A percentile compares a stretch with the other conserved stretches of the same genome.
These are phyloP conservation scores for Galerina marginata DNA, from an alignment of 768 basidiomycete genomes.

Conservation along the genomic window DNA sequence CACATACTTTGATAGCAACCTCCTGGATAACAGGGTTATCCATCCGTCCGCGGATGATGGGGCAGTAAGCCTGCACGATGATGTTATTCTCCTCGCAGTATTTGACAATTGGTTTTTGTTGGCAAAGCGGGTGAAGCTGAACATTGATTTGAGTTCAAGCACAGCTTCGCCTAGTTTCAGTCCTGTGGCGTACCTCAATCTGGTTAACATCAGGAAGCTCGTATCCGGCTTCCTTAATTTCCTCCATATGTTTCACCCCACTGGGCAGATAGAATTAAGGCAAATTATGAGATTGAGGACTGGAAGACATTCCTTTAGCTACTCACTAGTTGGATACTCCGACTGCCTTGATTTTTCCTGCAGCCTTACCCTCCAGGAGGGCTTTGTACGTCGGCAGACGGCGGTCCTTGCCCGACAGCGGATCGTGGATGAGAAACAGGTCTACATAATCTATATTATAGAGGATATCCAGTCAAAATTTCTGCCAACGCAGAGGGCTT, in stretches of 20 bases:
- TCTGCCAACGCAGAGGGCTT: background rate
- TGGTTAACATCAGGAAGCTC: slow-evolving; percentile 80
- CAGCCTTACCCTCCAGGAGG: slow-evolving; percentile 61
- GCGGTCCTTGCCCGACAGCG: slow-evolving; percentile 62
- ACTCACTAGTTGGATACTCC: slow-evolving; percentile 87
- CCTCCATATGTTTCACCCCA: slow-evolving; percentile 69
- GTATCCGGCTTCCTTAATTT: slow-evolving; percentile 66
- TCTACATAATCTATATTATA: slow-evolving; percentile 38
- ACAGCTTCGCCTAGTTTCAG: background rate
- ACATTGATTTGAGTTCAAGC: background rate
- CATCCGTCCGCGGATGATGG: slow-evolving; percentile 68
- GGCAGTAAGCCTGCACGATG: slow-evolving; percentile 76
- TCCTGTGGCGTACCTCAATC: slow-evolving; percentile 59
- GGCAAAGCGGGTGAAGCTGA: slow-evolving; percentile 83
- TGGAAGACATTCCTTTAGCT: no score
- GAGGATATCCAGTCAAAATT: background rate
- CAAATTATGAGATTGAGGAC: background rate
- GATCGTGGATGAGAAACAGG: slow-evolving; percentile 75
- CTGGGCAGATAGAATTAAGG: slow-evolving; percentile 3
- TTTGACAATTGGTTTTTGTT: slow-evolving; percentile 77
- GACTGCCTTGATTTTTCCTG: slow-evolving; percentile 72
- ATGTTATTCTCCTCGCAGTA: slow-evolving; percentile 71
- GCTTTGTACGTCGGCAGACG: slow-evolving; percentile 79
- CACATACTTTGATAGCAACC: slow-evolving; percentile 63
- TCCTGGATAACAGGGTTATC: slow-evolving; percentile 57